Evolutionary conservation across 1,284 basidiomycete species (phyloP).

Genomic region (Microbotryum silenes-acaulis): DNA sequence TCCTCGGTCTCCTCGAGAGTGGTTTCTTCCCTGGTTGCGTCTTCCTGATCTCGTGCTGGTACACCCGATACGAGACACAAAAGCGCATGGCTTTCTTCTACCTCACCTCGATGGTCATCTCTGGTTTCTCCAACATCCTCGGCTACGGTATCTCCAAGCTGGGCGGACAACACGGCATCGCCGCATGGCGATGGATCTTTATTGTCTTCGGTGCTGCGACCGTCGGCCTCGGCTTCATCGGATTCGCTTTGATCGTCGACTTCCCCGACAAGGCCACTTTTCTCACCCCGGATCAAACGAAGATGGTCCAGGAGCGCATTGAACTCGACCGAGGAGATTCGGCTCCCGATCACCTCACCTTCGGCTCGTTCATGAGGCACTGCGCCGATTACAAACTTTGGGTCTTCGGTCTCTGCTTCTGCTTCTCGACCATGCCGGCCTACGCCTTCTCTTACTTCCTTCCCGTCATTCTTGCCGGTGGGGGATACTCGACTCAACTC

Average conservation of each 20-base stretch:
- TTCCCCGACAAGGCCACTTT: slow-evolving; percentile 47
- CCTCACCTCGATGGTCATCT: slow-evolving; percentile 40
- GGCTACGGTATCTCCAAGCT: slow-evolving; percentile 40
- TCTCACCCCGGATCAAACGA: slow-evolving; percentile 41
- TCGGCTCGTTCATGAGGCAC: slow-evolving; percentile 39
- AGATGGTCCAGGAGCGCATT: slow-evolving; percentile 42
- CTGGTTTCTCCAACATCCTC: slow-evolving; percentile 44
- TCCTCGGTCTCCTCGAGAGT: slow-evolving; percentile 43
- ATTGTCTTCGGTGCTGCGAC: slow-evolving; percentile 39
- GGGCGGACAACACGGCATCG: slow-evolving; percentile 29
- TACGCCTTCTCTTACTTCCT: slow-evolving; percentile 41
- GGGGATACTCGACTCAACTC: slow-evolving; percentile 40
- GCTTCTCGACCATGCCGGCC: slow-evolving; percentile 20
- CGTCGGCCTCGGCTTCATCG: slow-evolving; percentile 35
- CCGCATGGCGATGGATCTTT: slow-evolving; percentile 38
- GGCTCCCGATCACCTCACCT: slow-evolving; percentile 41
- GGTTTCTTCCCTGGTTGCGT: slow-evolving; percentile 38
- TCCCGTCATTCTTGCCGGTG: slow-evolving; percentile 42
- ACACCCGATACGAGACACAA: slow-evolving; percentile 45
- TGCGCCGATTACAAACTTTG: slow-evolving; percentile 43
- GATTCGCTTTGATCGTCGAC: slow-evolving; percentile 34
- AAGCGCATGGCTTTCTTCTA: slow-evolving; percentile 44
- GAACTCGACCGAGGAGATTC: slow-evolving; percentile 45
- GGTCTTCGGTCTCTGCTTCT: slow-evolving; percentile 43
- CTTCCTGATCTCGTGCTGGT: slow-evolving; percentile 46